These are phyloP conservation scores for Sporothrix curviconia DNA, from an alignment of 2,329 filamentous ascomycete genomes.

Conservation along the genomic window DNA sequence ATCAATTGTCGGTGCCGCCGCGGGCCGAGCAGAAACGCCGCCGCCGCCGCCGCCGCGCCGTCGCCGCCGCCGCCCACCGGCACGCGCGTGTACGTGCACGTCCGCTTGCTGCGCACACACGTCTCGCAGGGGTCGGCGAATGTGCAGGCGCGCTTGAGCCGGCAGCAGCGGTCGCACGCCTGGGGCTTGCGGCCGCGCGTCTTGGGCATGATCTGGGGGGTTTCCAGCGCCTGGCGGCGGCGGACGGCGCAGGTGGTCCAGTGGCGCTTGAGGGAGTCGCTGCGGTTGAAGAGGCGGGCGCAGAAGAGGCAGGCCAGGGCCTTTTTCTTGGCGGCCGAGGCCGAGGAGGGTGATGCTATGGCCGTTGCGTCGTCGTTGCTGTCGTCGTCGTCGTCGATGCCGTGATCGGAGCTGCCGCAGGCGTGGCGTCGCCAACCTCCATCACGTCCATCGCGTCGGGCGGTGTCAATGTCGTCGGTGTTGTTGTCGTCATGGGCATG, in stretches of 20 bases:
- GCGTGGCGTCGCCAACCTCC: too few relatives aligned
- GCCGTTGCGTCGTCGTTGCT: not conserved
- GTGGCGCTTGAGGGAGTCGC: slow-evolving; percentile 8
- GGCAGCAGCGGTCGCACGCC: slow-evolving; percentile 8
- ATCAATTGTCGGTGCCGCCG: too few relatives aligned
- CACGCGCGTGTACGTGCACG: not conserved
- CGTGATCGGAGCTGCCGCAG: too few relatives aligned
- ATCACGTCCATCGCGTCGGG: too few relatives aligned
- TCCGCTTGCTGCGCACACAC: not conserved
- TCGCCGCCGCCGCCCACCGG: not conserved
- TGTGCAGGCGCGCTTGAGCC: slow-evolving; percentile 5
- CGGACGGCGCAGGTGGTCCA: slow-evolving; percentile 5
- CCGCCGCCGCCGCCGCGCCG: not conserved
- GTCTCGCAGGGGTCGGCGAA: slow-evolving; percentile 1
- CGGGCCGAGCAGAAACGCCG: too few relatives aligned
- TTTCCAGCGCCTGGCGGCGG: slow-evolving; percentile 1
- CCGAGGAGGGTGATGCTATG: not conserved
- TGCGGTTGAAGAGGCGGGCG: slow-evolving; percentile 7
- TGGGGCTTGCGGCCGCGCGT: slow-evolving; percentile 3
- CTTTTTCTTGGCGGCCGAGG: not conserved
- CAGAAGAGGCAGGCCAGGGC: not conserved
- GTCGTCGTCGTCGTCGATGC: not conserved
- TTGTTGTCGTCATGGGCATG: not conserved
- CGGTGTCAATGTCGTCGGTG: not conserved
- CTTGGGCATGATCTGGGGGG: not conserved